phyloP scores from a whole-genome alignment of 75 land plant genomes.

The Gnetum montanum region DNA sequence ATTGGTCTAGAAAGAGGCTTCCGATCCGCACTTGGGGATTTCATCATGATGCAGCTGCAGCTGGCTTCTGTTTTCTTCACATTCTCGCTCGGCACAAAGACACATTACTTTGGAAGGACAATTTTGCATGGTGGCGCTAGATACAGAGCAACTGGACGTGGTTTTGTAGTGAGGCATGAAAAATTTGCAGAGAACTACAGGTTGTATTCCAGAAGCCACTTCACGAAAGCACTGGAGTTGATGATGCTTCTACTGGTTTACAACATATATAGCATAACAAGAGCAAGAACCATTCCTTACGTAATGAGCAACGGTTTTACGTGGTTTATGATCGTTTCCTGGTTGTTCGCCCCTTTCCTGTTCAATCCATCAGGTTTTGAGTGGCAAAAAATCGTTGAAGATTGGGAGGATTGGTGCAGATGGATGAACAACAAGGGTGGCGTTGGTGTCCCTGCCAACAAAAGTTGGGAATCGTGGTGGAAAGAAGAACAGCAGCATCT shows the following conservation, averaged over 20 bases:
- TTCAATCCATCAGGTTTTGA: slow-evolving; percentile 96
- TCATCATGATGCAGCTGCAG: slow-evolving; percentile 77
- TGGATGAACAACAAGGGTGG: slow-evolving; percentile 86
- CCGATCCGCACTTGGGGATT: slow-evolving; percentile 53
- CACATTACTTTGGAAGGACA: slow-evolving; percentile 92
- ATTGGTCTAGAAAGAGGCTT: slow-evolving; percentile 62
- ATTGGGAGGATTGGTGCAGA: slow-evolving; percentile 88
- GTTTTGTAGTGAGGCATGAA: slow-evolving; percentile 95
- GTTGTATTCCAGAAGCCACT: slow-evolving; percentile 88
- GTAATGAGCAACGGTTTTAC: slow-evolving; percentile 59
- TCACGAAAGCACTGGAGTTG: slow-evolving; percentile 79
- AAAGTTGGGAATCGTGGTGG: slow-evolving; percentile 99
- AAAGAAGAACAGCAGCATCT: slow-evolving; percentile 94
- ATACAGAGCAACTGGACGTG: slow-evolving; percentile 89
- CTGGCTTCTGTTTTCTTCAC: slow-evolving; percentile 86
- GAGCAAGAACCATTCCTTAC: slow-evolving; percentile 17
- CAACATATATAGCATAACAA: slow-evolving; percentile 33
- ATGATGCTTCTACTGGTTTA: slow-evolving; percentile 77
- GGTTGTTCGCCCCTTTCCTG: slow-evolving; percentile 83
- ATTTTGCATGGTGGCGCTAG: slow-evolving; percentile 93
- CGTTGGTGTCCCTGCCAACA: slow-evolving; percentile 73
- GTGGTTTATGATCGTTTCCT: slow-evolving; percentile 86
- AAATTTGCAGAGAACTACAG: slow-evolving; percentile 93
- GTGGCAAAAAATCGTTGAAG: slow-evolving; percentile 96
- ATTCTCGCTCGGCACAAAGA: slow-evolving; percentile 86